Evolutionary conservation across 345 rosid species (phyloP).

Genomic region (Cardiospermum halicacabum): DNA sequence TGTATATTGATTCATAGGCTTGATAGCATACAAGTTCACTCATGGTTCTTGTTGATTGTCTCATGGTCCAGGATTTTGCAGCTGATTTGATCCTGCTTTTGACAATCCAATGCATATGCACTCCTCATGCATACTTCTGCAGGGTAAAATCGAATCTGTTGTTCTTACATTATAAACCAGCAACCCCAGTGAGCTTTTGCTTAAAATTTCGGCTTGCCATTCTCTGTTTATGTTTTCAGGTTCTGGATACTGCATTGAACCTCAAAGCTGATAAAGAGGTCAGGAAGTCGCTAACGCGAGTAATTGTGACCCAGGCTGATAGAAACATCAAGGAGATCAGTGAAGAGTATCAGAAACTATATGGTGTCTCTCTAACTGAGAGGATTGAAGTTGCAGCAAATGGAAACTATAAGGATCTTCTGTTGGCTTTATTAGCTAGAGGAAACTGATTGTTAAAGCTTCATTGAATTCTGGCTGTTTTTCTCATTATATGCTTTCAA

Average conservation of each 20-base stretch:
- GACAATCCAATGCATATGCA: slow-evolving; percentile 57
- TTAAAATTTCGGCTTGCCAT: neutral
- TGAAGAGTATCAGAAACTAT: slow-evolving; percentile 35
- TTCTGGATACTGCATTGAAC: slow-evolving; percentile 52
- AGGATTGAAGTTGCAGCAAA: slow-evolving; percentile 47
- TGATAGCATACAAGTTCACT: neutral
- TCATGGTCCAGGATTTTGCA: slow-evolving; percentile 45
- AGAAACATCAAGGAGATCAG: slow-evolving; percentile 51
- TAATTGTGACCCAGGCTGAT: slow-evolving; percentile 66
- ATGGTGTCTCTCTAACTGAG: slow-evolving; percentile 41
- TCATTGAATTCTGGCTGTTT: neutral
- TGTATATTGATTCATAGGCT: neutral
- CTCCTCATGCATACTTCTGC: slow-evolving; percentile 60
- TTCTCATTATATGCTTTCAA: slow-evolving; percentile 1
- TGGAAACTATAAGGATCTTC: slow-evolving; percentile 77
- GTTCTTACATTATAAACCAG: neutral
- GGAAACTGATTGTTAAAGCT: slow-evolving; percentile 26
- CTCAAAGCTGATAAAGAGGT: slow-evolving; percentile 42
- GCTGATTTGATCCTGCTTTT: slow-evolving; percentile 36
- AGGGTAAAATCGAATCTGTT: slow-evolving; percentile 32
- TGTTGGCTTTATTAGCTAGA: slow-evolving; percentile 49
- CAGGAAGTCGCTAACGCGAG: slow-evolving; percentile 66
- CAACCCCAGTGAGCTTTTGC: neutral
- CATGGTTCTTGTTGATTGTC: neutral
- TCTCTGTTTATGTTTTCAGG: slow-evolving; percentile 28